phyloP scores from a whole-genome alignment of 2,329 filamentous ascomycete species.

The Xylaria arbuscula region DNA sequence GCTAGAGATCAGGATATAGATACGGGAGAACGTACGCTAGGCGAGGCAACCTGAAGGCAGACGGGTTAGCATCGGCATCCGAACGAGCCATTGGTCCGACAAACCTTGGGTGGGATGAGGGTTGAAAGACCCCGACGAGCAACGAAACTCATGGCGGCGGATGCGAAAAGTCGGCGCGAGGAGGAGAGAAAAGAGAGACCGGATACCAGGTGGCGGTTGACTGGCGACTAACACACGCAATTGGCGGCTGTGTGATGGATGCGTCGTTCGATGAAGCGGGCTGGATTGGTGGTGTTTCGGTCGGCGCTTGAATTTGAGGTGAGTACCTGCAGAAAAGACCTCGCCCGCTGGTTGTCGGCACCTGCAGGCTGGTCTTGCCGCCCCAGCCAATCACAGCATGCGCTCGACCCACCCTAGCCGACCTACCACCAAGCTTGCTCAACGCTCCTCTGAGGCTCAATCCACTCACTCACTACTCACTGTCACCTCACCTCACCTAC shows the following conservation, averaged over 20 bases:
- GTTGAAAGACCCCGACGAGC: constrained; percentile 93
- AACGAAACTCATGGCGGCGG: constrained; percentile 88
- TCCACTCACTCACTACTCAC: neutral
- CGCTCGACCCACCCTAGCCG: constrained; percentile 39
- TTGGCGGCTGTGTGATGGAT: constrained; percentile 43
- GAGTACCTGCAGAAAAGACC: constrained; percentile 59
- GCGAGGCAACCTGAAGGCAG: constrained; percentile 78
- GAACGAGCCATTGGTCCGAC: constrained; percentile 30
- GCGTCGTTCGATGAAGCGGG: constrained; percentile 40
- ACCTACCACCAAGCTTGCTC: constrained; percentile 26
- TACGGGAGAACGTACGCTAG: constrained; percentile 72
- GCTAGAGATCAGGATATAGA: constrained; percentile 21
- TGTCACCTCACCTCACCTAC: constrained; percentile 8
- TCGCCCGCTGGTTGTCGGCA: constrained; percentile 53
- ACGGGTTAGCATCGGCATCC: constrained; percentile 46
- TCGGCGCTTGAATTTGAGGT: constrained; percentile 37
- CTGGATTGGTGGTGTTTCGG: constrained; percentile 38
- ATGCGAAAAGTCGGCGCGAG: constrained; percentile 38
- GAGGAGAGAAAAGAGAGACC: constrained; percentile 44
- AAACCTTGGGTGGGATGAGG: constrained; percentile 97
- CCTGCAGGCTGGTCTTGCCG: constrained; percentile 51
- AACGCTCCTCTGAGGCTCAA: constrained; percentile 14
- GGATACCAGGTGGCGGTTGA: constrained; percentile 52
- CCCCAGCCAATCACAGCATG: constrained; percentile 48
- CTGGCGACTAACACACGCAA: constrained; percentile 49